Base-by-base conservation (phyloP, 2,329 filamentous ascomycete genomes). In the Epichloe coenophiala region DNA sequence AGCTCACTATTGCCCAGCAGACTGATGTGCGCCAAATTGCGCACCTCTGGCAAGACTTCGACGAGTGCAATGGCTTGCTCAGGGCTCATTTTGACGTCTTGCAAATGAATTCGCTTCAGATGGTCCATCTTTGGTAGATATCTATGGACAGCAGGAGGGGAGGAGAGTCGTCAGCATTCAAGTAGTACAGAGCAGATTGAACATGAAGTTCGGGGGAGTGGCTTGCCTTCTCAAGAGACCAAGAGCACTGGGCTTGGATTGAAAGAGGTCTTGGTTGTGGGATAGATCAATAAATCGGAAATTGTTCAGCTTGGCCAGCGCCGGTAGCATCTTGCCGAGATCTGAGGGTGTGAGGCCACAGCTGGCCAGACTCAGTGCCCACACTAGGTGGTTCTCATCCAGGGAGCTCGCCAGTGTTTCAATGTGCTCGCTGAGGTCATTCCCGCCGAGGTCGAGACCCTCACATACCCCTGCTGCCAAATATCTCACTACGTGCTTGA, bases 271-370 rank as follows among this genome's bases (percentile, higher is more conserved):
- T 35, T 77, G 85, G 59, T 97, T 97, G 60, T 95, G 88, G 5
- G 88, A 95, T 37, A 98, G 72, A 63, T 97, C 93, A 53, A 98
- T 80, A 62, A 96, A 96, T 19, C 86, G 82, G 62, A 96, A 84
- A 55, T 84, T 79, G 2, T 76, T 74, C 51, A 96, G 71, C 56
- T 76, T 80, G 27, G 77, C 74, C 49, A 97, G 68, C 6, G 80
- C 80, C 4, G 88, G 88, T 47, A 97, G 75, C 12, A 97, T 72
- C 49, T 80, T 78, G 65, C 79, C 84, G 21, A 97, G 71, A 11
- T 84, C 82, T 0, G 79, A 73, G 0, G 88, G 83, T 4, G 77
- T 80, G 50, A 98, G 71, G 51, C 88, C 87, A 68, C 90, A 96
- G 59, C 89, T 84, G 1, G 89, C 88, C 54, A 98, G 68, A 64